These are phyloP conservation scores for Chrysoporthe cubensis DNA, from an alignment of 2,329 filamentous ascomycete species.

Conservation along the genomic window DNA sequence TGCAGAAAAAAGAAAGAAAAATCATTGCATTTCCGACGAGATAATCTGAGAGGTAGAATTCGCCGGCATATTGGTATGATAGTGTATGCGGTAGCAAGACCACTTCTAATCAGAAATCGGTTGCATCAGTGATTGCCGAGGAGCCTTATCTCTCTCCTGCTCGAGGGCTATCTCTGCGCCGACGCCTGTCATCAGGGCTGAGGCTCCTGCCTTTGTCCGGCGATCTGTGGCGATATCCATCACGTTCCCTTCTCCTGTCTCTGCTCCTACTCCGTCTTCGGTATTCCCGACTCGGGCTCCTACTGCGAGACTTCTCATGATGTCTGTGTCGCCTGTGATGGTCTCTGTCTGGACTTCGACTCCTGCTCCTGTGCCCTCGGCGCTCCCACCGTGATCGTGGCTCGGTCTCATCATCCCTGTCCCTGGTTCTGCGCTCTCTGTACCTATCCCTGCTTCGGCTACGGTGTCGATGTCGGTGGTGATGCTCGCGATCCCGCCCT, in stretches of 20 bases:
- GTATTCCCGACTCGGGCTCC: constrained; percentile 39
- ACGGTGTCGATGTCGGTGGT: constrained; percentile 34
- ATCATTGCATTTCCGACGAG: neutral
- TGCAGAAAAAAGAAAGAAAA: too few species aligned
- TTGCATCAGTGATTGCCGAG: neutral
- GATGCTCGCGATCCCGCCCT: constrained; percentile 2
- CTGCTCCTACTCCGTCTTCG: constrained; percentile 26
- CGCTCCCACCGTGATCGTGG: constrained; percentile 35
- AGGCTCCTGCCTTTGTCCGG: constrained; percentile 32
- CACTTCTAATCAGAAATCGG: too few species aligned
- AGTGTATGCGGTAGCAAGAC: neutral
- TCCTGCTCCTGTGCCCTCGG: constrained; percentile 43
- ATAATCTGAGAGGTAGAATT: neutral
- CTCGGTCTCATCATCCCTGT: constrained; percentile 39
- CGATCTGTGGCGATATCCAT: constrained; percentile 38
- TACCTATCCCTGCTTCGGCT: constrained; percentile 35
- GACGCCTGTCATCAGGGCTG: constrained; percentile 18
- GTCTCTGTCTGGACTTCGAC: constrained; percentile 39
- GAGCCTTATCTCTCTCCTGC: neutral
- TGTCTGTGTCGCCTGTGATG: constrained; percentile 38
- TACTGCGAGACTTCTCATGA: constrained; percentile 32
- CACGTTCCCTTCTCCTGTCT: constrained; percentile 35
- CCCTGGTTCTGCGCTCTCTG: constrained; percentile 35
- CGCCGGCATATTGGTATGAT: neutral
- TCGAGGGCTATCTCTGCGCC: constrained; percentile 5